Evolutionary conservation across 2,329 filamentous ascomycete species (phyloP), one percentile per base, ranked within the genome.

Genomic region (Paracoccidioides brasiliensis): DNA sequence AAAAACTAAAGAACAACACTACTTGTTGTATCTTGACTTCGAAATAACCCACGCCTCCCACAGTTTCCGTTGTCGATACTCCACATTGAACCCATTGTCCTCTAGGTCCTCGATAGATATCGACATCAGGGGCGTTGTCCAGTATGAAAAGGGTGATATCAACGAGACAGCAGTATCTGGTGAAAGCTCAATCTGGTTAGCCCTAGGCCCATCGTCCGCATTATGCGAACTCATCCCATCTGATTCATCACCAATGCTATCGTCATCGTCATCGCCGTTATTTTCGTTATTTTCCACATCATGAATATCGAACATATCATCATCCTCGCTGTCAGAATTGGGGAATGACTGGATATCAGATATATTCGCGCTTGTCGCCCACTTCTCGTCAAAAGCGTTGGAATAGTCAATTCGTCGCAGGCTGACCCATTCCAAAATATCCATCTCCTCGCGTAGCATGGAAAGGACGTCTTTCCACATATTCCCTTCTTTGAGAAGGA

Each of bases 391-490:
- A 57, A 80, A 80, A 53, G 78, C 72, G 40, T 69, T 72, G 2
- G 75, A 76, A 62, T 85, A 85, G 41, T 80, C 78, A 50, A 84
- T 80, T 5, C 80, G 71, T 40, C 79, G 72, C n/a, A 86, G 68
- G 60, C 80, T 81, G 35, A 85, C 75, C 75, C 80, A 83, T 48
- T 83, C 78, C 14, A 86, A 68, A 32, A 74, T 71, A 38, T 72
- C 69, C 74, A 84, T 79, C 51, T 82, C 75, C 7, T 76, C 69
- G 50, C 80, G 76, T 12, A 86, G 69, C 22, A 77, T 76, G 4
- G 69, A 65, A 0, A 85, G 73, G 0, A 86, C 75, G 55, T 84
- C 78, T 58, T 75, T 76, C 83, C 83, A 86, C 57, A 71, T 70
- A 56, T 78, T 80, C 1, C 77, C 80, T 5, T 80, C 75, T 55